Base-by-base conservation (phyloP, 2,329 filamentous ascomycete genomes). In the Epichloe gansuensis region DNA sequence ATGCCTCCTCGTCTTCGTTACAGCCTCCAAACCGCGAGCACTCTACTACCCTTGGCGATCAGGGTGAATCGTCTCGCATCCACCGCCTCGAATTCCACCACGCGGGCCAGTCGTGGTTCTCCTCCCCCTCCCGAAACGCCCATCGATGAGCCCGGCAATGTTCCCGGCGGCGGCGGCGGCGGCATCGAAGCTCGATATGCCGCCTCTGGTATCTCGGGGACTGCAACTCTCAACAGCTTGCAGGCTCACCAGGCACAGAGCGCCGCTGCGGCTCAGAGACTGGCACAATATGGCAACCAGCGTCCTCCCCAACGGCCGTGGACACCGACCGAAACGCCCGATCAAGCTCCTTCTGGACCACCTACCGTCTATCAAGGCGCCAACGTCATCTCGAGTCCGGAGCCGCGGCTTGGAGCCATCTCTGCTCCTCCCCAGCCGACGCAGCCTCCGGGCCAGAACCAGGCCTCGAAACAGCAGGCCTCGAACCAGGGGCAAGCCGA, bases 71-170 rank as follows among this genome's bases (percentile, higher is more conserved):
- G 82, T 45, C 82, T 83, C 58, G 75, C 78, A 11, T 96, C 91
- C 2, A 95, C 88, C 7, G 90, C 91, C 13, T 97, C 93, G 0
- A 95, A 84, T 12, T 95, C 91, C 2, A 98, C 93, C 1, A 96
- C 91, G 2, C 83, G 88, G 58, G 93, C 93, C 21, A 91, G 87
- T 63, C 81, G 93, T 60, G 93, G 93, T 44, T 97, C 91, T 31
- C 93, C 93, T 5, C 91, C 93, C 4, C 93, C 93, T 1, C 93
- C 93, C 8, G 91, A 97, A 67, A 97, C 93, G 0, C 89, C 93
- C 35, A 78, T 91, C 56, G 78, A 86, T 34, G 86, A 85, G 42
- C 87, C 86, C 1, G 82, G 81, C 17, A 75, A 75, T 51, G 75
- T 82, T n/a, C 81, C 85, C 2, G 82, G 82, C 51, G 28, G 28